Evolutionary conservation across 2,329 filamentous ascomycete genomes (phyloP), one percentile per base, ranked within the genome.

Genomic region (Chrysoporthe puriensis): DNA sequence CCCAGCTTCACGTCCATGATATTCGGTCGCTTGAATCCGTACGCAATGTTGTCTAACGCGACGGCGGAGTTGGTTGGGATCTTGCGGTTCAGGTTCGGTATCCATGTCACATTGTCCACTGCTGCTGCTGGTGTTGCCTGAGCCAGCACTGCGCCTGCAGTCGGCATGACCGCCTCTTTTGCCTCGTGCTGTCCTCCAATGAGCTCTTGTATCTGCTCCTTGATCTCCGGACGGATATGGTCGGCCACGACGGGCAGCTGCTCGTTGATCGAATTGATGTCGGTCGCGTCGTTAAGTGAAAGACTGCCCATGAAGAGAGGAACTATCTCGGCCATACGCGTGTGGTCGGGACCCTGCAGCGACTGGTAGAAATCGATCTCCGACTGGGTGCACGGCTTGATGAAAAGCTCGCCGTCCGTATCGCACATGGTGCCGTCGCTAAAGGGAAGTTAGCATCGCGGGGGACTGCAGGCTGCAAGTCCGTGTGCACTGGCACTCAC

Each of bases 1-100:
- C 96, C 96, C 26, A 99, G 87, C 81, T 99, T 99, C 71, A 97
- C 87, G 76, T 99, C 96, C 67, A 99, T 83, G 8, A 99, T 93
- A 73, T 97, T 98, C 7, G 96, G 93, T 68, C 88, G 86, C 74
- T 86, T 87, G 82, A 94, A 98, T 0, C 93, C 93, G 71, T 87
- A 86, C 0, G 93, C 90, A 7, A 92, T 87, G 76, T 97, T 97
- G 76, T 94, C 91, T 40, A 98, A 83, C 14, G 97, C 94, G 21
- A 97, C 90, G 2, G 92, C 92, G 65, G 88, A 84, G 66, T 94
- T 89, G 0, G 94, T 97, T 34, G 88, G 84, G 69, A 98, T 94
- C 74, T 82, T 86, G 65, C 81, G 82, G 58, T 79, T 81, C 71
- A 83, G 83, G 65, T 80, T 85, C 2, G 85, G 84, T 21, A 81